Percentiles rank a stretch among this genome's conserved stretches.
These are phyloP conservation scores for Amesomyces nigricolor DNA, from an alignment of 2,329 filamentous ascomycete species.

Conservation along the genomic window DNA sequence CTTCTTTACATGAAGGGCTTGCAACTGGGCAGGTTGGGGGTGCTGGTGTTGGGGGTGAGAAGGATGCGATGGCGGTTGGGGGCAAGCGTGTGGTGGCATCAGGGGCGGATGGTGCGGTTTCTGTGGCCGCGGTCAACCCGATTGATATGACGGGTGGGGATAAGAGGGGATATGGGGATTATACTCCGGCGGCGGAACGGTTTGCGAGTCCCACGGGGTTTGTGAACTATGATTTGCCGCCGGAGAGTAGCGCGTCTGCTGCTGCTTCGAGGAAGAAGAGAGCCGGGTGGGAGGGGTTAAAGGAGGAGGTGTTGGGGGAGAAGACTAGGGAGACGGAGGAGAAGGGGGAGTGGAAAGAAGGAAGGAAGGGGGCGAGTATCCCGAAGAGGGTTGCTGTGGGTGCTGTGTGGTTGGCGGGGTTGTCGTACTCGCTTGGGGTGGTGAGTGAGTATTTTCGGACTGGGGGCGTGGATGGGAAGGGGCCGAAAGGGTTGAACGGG, in stretches of 20 bases:
- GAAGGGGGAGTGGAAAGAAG: neutral
- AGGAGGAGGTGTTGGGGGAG: conserved; percentile 29
- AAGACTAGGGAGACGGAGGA: conserved; percentile 16
- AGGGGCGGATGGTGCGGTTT: neutral
- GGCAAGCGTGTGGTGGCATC: too few species aligned
- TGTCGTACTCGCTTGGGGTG: conserved; percentile 54
- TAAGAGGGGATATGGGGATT: conserved; percentile 23
- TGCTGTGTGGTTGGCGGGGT: conserved; percentile 48
- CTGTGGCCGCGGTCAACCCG: conserved; percentile 43
- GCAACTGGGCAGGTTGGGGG: too few species aligned
- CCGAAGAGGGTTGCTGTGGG: conserved; percentile 48
- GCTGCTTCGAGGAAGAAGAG: too few species aligned
- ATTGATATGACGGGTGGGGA: conserved; percentile 49
- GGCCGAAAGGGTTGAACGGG: conserved; percentile 29
- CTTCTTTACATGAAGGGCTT: conserved; percentile 5
- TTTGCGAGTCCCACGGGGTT: conserved; percentile 62
- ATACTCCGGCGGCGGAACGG: conserved; percentile 43
- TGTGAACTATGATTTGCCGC: conserved; percentile 51
- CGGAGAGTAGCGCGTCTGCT: conserved; percentile 9
- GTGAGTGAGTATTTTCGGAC: conserved; percentile 53
- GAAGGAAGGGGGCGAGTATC: conserved; percentile 35
- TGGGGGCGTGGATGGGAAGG: conserved; percentile 40
- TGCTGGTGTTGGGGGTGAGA: too few species aligned
- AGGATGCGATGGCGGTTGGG: too few species aligned
- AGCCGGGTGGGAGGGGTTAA: conserved; percentile 35